phyloP scores from a whole-genome alignment of 371 early-diverging fungal genomes.

The Actinomortierella wolfii region DNA sequence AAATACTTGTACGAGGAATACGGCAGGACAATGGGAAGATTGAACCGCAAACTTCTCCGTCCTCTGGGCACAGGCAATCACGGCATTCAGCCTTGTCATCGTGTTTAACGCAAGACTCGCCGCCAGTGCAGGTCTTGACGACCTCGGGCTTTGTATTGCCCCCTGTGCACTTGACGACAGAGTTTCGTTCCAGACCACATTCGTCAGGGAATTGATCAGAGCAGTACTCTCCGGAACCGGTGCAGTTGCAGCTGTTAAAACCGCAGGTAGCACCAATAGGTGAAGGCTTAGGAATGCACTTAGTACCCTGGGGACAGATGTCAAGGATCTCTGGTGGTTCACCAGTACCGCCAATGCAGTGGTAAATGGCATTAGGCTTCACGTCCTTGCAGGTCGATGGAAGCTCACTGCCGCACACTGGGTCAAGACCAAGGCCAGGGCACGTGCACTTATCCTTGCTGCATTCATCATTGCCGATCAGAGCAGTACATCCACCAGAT shows the following conservation, averaged over 20 bases:
- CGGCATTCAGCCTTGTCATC: no score
- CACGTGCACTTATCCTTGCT: conserved; percentile 8
- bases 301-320: not conserved
- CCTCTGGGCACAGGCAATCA: conserved; percentile 7
- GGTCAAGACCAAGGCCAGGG: not conserved
- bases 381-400: conserved; percentile 3
- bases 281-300: not conserved
- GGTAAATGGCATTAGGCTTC: not conserved
- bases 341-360: conserved; percentile 4
- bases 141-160: conserved; percentile 1
- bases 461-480: conserved; percentile 5
- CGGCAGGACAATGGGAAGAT: conserved; percentile 8
- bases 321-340: not conserved
- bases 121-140: not conserved
- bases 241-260: conserved; percentile 1
- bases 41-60: conserved; percentile 5
- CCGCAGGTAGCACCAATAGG: conserved; percentile 3
- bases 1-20: conserved; percentile 1
- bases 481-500: conserved; percentile 8
- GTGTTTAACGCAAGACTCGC: not conserved
- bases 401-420: not conserved
- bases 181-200: not conserved
- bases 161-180: conserved; percentile 3
- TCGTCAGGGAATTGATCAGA: not conserved
- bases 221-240: conserved; percentile 3